Evolutionary conservation across 75 land plant genomes (phyloP).

Genomic region (Azolla pinnata): DNA sequence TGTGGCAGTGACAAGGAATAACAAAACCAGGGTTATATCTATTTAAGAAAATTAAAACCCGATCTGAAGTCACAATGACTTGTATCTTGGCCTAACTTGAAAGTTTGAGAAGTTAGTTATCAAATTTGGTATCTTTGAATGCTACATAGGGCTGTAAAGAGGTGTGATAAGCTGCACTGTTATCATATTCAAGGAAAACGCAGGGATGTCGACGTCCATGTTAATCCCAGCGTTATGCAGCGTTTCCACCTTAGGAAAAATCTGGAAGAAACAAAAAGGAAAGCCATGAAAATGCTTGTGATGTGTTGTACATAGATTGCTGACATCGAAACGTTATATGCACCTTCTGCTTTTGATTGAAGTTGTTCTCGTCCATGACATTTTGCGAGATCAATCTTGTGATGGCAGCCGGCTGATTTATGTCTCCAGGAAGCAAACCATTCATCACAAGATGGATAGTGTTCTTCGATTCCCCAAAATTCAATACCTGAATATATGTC

Average conservation of each 20-base stretch:
- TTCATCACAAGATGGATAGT: background rate
- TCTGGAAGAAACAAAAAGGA: background rate
- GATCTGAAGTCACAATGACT: too few species aligned
- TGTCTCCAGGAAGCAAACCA: background rate
- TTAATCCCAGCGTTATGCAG: background rate
- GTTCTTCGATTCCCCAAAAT: conserved; percentile 2
- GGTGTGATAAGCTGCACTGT: background rate
- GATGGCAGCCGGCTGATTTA: background rate
- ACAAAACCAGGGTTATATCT: too few species aligned
- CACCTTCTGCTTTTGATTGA: conserved; percentile 14
- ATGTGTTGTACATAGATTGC: too few species aligned
- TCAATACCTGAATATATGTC: conserved; percentile 9
- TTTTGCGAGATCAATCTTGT: background rate
- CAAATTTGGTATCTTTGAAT: too few species aligned
- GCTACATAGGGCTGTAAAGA: background rate
- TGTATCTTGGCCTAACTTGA: too few species aligned
- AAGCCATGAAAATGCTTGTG: background rate
- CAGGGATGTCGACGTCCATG: background rate
- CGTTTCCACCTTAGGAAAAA: background rate
- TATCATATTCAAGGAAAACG: background rate
- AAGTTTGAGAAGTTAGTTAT: too few species aligned
- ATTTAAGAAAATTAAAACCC: too few species aligned
- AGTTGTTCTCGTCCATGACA: conserved; percentile 17
- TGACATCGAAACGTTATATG: too few species aligned
- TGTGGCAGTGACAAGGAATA: too few species aligned